phyloP scores from a whole-genome alignment of 495 filamentous ascomycete species.

The Aspergillus mulundensis region DNA sequence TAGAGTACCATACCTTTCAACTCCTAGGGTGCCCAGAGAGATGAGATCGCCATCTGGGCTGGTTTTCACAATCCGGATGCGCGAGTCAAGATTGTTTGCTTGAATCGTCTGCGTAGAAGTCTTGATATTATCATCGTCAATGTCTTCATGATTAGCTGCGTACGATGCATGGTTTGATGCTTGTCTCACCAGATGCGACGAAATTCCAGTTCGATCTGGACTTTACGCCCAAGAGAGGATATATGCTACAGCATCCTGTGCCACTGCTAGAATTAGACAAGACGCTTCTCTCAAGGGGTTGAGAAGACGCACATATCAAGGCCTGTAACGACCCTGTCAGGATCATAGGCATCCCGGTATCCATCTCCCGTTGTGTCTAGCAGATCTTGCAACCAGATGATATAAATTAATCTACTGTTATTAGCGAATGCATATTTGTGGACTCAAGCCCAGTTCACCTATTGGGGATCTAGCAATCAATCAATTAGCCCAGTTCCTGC shows the following conservation, averaged over 20 bases:
- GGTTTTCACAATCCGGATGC: constrained; percentile 61
- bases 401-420: constrained; percentile 67
- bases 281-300: neutral
- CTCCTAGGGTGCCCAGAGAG: constrained; percentile 43
- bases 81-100: constrained; percentile 57
- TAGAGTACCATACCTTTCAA: constrained; percentile 41
- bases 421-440: constrained; percentile 7
- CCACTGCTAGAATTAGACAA: constrained; percentile 46
- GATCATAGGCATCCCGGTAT: constrained; percentile 53
- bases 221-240: constrained; percentile 75
- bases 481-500: neutral
- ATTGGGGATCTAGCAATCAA: constrained; percentile 58
- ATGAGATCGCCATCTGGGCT: constrained; percentile 52
- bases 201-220: constrained; percentile 68
- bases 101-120: constrained; percentile 61
- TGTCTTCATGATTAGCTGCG: constrained; percentile 48
- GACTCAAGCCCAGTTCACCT: constrained; percentile 32
- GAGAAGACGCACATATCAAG: constrained; percentile 64
- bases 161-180: neutral
- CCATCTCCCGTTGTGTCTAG: constrained; percentile 65
- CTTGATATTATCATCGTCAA: constrained; percentile 67
- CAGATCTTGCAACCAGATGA: constrained; percentile 83
- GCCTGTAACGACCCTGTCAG: constrained; percentile 56
- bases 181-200: constrained; percentile 57
- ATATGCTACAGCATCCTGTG: constrained; percentile 86